A percentile compares a stretch with the other conserved stretches of the same genome.
phyloP scores from a whole-genome alignment of 495 filamentous ascomycete species.

The Aspergillus coremiiformis region DNA sequence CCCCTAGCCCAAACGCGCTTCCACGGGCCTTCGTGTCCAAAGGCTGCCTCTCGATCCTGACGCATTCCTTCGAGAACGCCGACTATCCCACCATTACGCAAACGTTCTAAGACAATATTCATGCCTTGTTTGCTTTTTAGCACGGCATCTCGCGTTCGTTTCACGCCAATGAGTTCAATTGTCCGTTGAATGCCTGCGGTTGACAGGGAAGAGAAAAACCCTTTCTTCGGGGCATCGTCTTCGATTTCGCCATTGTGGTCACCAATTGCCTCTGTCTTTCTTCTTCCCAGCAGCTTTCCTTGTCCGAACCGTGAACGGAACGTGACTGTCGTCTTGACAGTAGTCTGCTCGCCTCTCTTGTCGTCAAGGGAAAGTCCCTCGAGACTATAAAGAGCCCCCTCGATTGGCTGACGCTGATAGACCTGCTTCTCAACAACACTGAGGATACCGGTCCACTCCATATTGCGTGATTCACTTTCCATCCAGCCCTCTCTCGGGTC shows the following conservation, averaged over 20 bases:
- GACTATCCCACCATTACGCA: slow-evolving; percentile 75
- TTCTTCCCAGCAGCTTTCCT: slow-evolving; percentile 53
- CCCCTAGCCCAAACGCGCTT: slow-evolving; percentile 42
- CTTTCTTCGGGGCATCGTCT: slow-evolving; percentile 48
- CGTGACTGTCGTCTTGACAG: slow-evolving; percentile 75
- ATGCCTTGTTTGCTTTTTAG: slow-evolving; percentile 89
- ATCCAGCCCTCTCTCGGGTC: slow-evolving; percentile 87
- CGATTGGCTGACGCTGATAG: slow-evolving; percentile 48
- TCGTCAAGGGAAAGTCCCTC: slow-evolving; percentile 30
- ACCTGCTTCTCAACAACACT: slow-evolving; percentile 85
- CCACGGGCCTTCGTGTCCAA: slow-evolving; percentile 42
- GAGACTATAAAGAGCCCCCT: slow-evolving; percentile 14
- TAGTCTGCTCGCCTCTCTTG: slow-evolving; percentile 55
- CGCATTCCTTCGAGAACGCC: slow-evolving; percentile 81
- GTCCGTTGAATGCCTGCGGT: slow-evolving; percentile 75
- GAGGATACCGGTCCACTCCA: slow-evolving; percentile 87
- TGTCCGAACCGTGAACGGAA: slow-evolving; percentile 78
- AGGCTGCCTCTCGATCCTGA: slow-evolving; percentile 50
- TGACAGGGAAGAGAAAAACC: slow-evolving; percentile 66
- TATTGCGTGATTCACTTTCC: slow-evolving; percentile 73
- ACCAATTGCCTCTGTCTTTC: slow-evolving; percentile 23
- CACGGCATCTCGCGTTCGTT: slow-evolving; percentile 73
- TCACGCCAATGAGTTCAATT: slow-evolving; percentile 83
- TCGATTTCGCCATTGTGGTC: slow-evolving; percentile 34
- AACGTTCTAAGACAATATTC: slow-evolving; percentile 82